Percentiles rank a stretch among this genome's conserved stretches.
phyloP scores from a whole-genome alignment of 768 basidiomycete species.

The Porphyrellus cyaneotinctus region DNA sequence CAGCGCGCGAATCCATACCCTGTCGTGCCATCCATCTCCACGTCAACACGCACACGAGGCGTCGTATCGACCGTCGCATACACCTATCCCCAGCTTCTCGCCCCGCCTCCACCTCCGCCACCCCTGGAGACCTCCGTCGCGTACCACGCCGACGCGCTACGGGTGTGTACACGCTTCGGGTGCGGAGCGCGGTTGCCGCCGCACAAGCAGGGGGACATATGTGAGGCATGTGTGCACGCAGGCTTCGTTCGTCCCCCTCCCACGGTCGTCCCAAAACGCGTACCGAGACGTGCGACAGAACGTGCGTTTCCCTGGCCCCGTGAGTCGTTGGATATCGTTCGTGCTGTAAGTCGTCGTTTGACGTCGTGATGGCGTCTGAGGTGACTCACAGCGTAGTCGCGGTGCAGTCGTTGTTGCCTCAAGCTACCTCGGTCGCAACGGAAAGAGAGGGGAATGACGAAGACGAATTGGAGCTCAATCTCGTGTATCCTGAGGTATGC shows the following conservation, averaged over 20 bases:
- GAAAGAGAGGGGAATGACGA: neutral
- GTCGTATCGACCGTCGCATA: neutral
- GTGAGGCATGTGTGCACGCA: conserved; percentile 12
- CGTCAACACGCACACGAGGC: neutral
- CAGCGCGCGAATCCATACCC: conserved; percentile 5
- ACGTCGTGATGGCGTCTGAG: neutral
- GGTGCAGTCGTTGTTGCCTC: neutral
- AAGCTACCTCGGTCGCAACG: too few relatives aligned
- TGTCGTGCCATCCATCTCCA: neutral
- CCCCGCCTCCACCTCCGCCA: neutral
- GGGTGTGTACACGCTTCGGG: conserved; percentile 19
- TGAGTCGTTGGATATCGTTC: neutral
- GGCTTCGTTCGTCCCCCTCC: conserved; percentile 3
- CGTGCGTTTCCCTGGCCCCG: neutral
- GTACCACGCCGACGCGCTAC: too few relatives aligned
- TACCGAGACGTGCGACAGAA: neutral
- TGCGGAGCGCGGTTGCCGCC: conserved; percentile 10
- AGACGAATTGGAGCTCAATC: conserved; percentile 10
- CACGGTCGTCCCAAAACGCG: neutral
- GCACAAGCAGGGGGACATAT: conserved; percentile 4
- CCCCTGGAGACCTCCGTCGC: neutral
- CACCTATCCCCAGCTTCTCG: neutral
- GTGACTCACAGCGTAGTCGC: neutral
- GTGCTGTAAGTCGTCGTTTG: neutral
- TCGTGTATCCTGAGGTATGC: conserved; percentile 25